Evolutionary conservation across 768 basidiomycete genomes (phyloP), one percentile per base, ranked within the genome.

Genomic region (Amanita fuliginea): DNA sequence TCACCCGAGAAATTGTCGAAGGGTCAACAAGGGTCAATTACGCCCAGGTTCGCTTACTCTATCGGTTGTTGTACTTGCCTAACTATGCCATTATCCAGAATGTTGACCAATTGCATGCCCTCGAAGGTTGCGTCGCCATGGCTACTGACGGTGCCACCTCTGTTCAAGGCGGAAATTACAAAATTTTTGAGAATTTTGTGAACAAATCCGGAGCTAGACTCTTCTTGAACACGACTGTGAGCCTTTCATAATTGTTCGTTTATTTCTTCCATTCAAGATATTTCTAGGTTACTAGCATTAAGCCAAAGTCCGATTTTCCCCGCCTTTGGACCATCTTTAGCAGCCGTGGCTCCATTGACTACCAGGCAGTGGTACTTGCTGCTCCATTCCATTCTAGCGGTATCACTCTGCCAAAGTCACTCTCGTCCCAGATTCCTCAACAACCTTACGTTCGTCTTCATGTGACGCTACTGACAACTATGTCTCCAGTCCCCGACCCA

Each of bases 391-490:
- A 88, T 64, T 78, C 73, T 22, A 74, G 86, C 1, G 67, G 65
- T 11, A 83, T 89, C 54, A 58, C 59, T 4, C 62, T 86, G 21
- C 72, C 81, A 3, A 46, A 62, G 4, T 59, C 74, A 14, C 61
- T 84, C 26, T 60, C 74, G 4, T 62, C 70, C 3, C 70, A 70
- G 42, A 76, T 92, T 28, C 81, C 83, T 2, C 58, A 69, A 33
- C 84, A 87, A 55, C 80, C 82, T 18, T 96, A 95, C 60, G 75
- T 91, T 42, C 78, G 75, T 55, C 78, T 97, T 2, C 88, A 94
- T 60, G 92, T 95, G 45, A 96, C 95, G 8, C 74, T 92, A 18
- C 70, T 98, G 34, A 75, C 82, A n/a, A 97, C 95, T 1, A 81
- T 80, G 9, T 70, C 81, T 2, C 65, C 80, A 3, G 64, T 62